Conservation (phyloP, 306 rosid genomes). For the Acmispon strigosus region DNA sequence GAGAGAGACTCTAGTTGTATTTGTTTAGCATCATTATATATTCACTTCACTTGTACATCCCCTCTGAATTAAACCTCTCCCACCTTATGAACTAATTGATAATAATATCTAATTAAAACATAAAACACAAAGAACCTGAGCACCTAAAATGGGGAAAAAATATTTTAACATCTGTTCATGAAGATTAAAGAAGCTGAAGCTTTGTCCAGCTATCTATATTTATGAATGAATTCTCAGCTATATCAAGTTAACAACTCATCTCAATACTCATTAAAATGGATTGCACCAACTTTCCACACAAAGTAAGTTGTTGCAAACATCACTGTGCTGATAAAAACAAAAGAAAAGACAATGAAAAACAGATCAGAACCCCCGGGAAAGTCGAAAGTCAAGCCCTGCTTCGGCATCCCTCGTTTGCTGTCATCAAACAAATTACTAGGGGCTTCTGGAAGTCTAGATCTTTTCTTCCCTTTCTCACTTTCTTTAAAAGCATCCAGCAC, state of each 20-base stretch:
- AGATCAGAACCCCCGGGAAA: constrained; percentile 80
- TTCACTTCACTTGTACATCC: neutral
- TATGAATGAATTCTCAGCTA: neutral
- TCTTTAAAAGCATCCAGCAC: constrained; percentile 75
- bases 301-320: constrained; percentile 92
- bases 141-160: neutral
- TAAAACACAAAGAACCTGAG: neutral
- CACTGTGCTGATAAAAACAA: constrained; percentile 75
- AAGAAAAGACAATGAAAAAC: constrained; percentile 53
- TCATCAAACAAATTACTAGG: constrained; percentile 82
- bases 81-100: neutral
- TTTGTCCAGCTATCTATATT: constrained; percentile 11
- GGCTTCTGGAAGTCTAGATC: constrained; percentile 86
- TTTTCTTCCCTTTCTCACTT: constrained; percentile 75
- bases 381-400: constrained; percentile 59
- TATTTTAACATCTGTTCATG: neutral
- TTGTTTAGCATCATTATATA: neutral
- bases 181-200: constrained; percentile 20
- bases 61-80: constrained; percentile 16
- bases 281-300: constrained; percentile 97
- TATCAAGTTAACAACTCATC: neutral
- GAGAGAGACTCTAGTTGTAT: neutral
- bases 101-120: neutral
- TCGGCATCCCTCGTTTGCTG: constrained; percentile 77
- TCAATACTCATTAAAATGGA: constrained; percentile 88